A percentile compares a stretch with the other conserved stretches of the same genome.
These are phyloP conservation scores for Scheffersomyces quercinus DNA, from an alignment of 1,139 yeast species.

Conservation along the genomic window DNA sequence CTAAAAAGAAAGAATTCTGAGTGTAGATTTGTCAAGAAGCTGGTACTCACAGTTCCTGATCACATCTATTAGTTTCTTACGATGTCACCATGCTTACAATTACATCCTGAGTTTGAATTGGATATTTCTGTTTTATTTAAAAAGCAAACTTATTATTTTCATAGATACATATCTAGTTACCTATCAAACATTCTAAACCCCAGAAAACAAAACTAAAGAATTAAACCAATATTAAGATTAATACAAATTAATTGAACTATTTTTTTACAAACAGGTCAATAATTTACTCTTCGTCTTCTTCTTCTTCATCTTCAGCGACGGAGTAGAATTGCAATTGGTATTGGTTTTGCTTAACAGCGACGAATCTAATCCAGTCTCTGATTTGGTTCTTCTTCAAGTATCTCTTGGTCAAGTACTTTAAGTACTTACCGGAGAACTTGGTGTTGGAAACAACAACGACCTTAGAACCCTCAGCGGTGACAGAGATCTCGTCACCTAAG, in stretches of 20 bases:
- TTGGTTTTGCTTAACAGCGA: constrained; percentile 92
- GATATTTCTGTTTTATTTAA: background rate
- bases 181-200: constrained; percentile 8
- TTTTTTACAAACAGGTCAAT: constrained; percentile 6
- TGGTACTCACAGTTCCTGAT: no score
- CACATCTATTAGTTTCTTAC: no score
- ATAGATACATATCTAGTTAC: background rate
- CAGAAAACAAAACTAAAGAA: constrained; percentile 6
- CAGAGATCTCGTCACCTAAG: constrained; percentile 93
- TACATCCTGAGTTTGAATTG: background rate
- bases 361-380: constrained; percentile 99
- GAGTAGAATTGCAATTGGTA: constrained; percentile 99
- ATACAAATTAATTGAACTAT: constrained; percentile 5
- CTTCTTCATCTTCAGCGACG: constrained; percentile 94
- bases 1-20: no score
- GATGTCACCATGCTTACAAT: no score
- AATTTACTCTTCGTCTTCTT: constrained; percentile 62
- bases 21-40: no score
- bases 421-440: constrained; percentile 99
- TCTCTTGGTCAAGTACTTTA: constrained; percentile 98
- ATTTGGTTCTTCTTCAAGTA: constrained; percentile 99
- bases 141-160: constrained; percentile 1
- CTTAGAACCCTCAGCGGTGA: constrained; percentile 80
- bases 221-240: constrained; percentile 3
- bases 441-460: constrained; percentile 88